These are phyloP conservation scores for Pythium sukuiense DNA, from an alignment of 352 stramenopile genomes.

Conservation along the genomic window DNA sequence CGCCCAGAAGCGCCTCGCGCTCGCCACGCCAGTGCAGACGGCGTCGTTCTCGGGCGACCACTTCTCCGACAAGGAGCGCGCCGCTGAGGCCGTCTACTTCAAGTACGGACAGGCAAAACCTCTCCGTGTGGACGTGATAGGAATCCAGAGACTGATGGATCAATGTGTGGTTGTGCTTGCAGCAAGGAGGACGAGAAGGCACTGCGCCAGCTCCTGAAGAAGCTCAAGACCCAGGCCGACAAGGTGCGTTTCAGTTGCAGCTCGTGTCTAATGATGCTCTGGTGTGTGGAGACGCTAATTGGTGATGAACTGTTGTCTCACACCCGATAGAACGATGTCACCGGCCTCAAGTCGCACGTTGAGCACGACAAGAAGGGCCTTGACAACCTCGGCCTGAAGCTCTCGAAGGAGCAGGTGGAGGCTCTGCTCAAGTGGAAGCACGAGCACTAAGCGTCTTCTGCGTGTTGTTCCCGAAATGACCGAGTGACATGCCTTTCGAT, in stretches of 20 bases:
- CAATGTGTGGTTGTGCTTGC: neutral
- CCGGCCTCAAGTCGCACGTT: slow-evolving; percentile 69
- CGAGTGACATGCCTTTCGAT: neutral
- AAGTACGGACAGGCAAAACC: slow-evolving; percentile 46
- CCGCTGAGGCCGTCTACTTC: slow-evolving; percentile 76
- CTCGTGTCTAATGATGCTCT: neutral
- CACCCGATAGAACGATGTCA: slow-evolving; percentile 40
- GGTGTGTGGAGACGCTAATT: neutral
- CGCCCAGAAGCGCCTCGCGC: slow-evolving; percentile 47
- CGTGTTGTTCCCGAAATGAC: neutral
- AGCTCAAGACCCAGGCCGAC: slow-evolving; percentile 85
- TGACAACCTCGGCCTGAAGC: slow-evolving; percentile 64
- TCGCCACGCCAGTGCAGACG: slow-evolving; percentile 44
- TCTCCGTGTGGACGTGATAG: neutral
- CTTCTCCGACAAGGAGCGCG: slow-evolving; percentile 74
- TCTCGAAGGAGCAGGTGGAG: slow-evolving; percentile 67
- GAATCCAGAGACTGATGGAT: neutral
- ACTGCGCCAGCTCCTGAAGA: slow-evolving; percentile 85
- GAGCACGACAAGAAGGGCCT: slow-evolving; percentile 77
- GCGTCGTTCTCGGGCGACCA: slow-evolving; percentile 43
- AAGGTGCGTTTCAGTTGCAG: slow-evolving; percentile 24
- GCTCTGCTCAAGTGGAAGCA: slow-evolving; percentile 90
- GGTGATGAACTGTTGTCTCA: neutral
- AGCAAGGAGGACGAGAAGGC: slow-evolving; percentile 89
- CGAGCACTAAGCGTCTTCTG: slow-evolving; percentile 55